phyloP scores from a whole-genome alignment of 2,329 filamentous ascomycete species.

The Bipolaris cookei region DNA sequence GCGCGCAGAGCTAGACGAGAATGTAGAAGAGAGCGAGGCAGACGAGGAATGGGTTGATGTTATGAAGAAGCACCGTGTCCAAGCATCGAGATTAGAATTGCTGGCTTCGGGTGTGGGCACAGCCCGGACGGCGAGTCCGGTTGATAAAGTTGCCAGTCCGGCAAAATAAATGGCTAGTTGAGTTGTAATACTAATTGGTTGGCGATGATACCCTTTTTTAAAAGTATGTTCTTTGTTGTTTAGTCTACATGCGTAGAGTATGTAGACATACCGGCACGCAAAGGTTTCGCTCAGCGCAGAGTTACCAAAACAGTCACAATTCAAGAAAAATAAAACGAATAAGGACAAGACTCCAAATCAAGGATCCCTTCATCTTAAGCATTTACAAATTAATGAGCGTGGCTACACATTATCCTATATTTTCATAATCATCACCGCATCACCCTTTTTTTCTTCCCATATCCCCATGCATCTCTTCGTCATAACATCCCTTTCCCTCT shows the following conservation, averaged over 20 bases:
- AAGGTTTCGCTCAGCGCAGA: no score
- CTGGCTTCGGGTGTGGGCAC: conserved; percentile 53
- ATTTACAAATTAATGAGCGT: not conserved
- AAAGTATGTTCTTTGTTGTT: not conserved
- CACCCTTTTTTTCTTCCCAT: not conserved
- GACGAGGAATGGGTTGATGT: conserved; percentile 82
- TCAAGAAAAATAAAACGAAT: no score
- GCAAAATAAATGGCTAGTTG: not conserved
- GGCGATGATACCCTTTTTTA: not conserved
- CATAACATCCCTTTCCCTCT: not conserved
- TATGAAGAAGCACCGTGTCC: conserved; percentile 82
- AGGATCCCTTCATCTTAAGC: not conserved
- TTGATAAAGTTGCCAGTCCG: conserved; percentile 12
- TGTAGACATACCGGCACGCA: no score
- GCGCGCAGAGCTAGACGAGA: conserved; percentile 51
- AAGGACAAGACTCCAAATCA: no score
- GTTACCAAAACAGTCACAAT: no score
- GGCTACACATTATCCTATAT: not conserved
- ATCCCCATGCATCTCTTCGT: not conserved
- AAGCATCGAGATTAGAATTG: conserved; percentile 77
- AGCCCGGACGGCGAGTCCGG: conserved; percentile 32
- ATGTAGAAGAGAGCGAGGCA: conserved; percentile 46
- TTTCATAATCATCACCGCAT: not conserved
- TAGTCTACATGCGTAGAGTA: no score
- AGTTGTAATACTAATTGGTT: not conserved